phyloP scores from a whole-genome alignment of 2,329 filamentous ascomycete genomes.

The Rhinocladiella similis region DNA sequence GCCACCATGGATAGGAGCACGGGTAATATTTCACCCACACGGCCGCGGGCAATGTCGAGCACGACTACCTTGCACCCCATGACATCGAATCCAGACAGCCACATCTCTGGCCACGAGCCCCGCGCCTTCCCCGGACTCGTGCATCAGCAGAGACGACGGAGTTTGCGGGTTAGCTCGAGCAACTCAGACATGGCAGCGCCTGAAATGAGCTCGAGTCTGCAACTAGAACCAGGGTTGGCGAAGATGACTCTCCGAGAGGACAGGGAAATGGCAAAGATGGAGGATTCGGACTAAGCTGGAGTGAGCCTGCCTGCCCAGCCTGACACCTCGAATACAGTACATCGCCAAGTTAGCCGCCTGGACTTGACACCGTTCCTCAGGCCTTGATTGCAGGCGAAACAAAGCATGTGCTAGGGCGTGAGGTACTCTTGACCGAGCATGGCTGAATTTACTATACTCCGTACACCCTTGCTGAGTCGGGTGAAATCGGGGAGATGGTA shows the following conservation, averaged over 20 bases:
- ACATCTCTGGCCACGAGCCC: conserved; percentile 35
- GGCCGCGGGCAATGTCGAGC: conserved; percentile 22
- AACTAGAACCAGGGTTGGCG: conserved; percentile 28
- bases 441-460: no score
- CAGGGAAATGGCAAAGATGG: conserved; percentile 21
- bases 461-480: neutral
- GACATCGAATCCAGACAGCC: conserved; percentile 14
- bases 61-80: conserved; percentile 10
- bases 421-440: neutral
- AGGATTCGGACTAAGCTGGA: conserved; percentile 17
- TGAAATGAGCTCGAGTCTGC: conserved; percentile 26
- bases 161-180: conserved; percentile 25
- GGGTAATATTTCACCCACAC: conserved; percentile 21
- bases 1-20: conserved; percentile 2
- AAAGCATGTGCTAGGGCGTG: neutral
- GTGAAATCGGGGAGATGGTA: conserved; percentile 1
- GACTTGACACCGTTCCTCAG: neutral
- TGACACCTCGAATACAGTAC: neutral
- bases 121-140: conserved; percentile 46
- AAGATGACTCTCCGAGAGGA: conserved; percentile 27
- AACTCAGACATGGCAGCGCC: conserved; percentile 24
- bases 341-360: neutral
- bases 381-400: neutral
- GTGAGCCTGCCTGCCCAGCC: neutral
- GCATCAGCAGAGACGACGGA: conserved; percentile 38